Conservation (phyloP, 805 yeast genomes). For the Tetrapisispora nanseiensis region DNA sequence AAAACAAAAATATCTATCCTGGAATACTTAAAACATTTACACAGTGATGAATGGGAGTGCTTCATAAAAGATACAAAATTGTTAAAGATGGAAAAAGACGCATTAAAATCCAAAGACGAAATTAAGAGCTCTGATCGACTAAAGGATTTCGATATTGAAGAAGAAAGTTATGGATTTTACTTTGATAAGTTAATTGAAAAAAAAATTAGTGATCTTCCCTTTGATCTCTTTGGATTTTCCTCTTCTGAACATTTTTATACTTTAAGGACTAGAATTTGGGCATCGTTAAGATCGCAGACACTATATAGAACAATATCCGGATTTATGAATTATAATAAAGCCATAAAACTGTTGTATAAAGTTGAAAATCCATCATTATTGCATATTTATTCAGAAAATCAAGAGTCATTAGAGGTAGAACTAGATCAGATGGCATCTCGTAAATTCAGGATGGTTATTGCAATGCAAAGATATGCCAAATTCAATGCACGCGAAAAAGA, state of each 20-base stretch:
- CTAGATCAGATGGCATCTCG: conserved; percentile 65
- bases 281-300: conserved; percentile 76
- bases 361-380: conserved; percentile 53
- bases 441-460: conserved; percentile 70
- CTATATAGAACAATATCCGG: conserved; percentile 77
- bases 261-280: conserved; percentile 76
- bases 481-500: conserved; percentile 57
- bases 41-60: conserved; percentile 69
- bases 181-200: conserved; percentile 27
- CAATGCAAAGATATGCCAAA: conserved; percentile 76
- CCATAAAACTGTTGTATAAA: conserved; percentile 57
- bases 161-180: background rate
- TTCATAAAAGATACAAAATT: conserved; percentile 70
- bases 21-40: conserved; percentile 66
- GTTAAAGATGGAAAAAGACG: conserved; percentile 38
- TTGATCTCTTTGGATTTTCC: conserved; percentile 63
- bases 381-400: conserved; percentile 35
- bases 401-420: conserved; percentile 53
- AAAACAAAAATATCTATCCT: conserved; percentile 57
- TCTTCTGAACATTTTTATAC: conserved; percentile 52
- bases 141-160: background rate
- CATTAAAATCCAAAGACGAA: background rate
- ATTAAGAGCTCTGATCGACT: background rate
- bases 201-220: conserved; percentile 55
- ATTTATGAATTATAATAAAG: conserved; percentile 66